Percentiles rank a stretch among this genome's conserved stretches.
These are phyloP conservation scores for Cystoisospora suis DNA, from an alignment of 169 alveolate species.

Conservation along the genomic window DNA sequence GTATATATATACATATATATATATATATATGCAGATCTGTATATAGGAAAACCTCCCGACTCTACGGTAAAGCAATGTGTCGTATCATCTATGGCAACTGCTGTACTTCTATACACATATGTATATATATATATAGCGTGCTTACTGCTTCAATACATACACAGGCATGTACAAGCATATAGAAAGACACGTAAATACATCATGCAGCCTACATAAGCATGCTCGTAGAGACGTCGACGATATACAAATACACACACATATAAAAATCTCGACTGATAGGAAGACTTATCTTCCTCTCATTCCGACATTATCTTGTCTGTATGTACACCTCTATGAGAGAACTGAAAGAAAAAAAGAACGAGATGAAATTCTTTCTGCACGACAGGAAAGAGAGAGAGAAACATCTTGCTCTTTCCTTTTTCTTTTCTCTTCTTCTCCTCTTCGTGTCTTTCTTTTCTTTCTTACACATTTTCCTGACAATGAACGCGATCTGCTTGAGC, in stretches of 20 bases:
- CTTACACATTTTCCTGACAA: slow-evolving; percentile 33
- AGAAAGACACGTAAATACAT: neutral
- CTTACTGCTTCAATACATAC: neutral
- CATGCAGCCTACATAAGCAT: too few species aligned
- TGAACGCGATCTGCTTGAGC: slow-evolving; percentile 43
- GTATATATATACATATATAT: neutral
- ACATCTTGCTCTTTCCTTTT: neutral
- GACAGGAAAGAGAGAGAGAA: neutral
- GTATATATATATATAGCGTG: neutral
- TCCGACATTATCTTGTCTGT: too few species aligned
- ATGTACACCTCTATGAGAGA: too few species aligned
- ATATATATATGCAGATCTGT: neutral
- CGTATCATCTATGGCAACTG: too few species aligned
- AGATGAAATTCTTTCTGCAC: too few species aligned
- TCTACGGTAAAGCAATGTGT: too few species aligned
- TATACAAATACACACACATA: neutral
- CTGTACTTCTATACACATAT: too few species aligned
- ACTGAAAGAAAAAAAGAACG: too few species aligned
- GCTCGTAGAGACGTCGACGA: neutral
- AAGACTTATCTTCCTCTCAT: too few species aligned
- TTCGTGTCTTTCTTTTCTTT: too few species aligned
- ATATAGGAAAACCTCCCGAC: neutral
- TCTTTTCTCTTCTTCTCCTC: neutral
- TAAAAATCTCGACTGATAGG: too few species aligned
- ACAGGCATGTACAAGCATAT: neutral